These are phyloP conservation scores for Camelina laxa DNA, from an alignment of 345 rosid species.

Conservation along the genomic window DNA sequence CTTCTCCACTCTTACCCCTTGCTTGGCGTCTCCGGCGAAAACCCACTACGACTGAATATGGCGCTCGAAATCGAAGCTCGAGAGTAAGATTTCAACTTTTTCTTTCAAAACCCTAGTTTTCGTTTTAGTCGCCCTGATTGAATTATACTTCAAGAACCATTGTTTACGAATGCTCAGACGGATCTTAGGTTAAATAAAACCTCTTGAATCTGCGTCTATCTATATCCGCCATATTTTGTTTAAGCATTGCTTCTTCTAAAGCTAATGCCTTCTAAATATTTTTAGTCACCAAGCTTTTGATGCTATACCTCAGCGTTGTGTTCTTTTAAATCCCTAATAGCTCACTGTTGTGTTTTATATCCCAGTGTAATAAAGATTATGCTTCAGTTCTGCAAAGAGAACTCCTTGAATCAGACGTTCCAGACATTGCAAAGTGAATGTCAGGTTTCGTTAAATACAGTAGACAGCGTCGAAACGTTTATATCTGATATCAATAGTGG, in stretches of 20 bases:
- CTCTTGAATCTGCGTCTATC: background rate
- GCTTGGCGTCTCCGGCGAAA: constrained; percentile 37
- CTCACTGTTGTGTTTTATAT: background rate
- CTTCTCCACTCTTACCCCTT: background rate
- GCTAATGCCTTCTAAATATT: background rate
- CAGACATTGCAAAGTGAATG: constrained; percentile 94
- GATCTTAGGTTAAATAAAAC: constrained; percentile 33
- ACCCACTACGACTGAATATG: constrained; percentile 49
- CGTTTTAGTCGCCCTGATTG: background rate
- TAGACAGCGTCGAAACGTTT: constrained; percentile 93
- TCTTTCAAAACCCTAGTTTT: background rate
- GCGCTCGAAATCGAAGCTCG: constrained; percentile 95
- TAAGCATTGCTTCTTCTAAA: background rate
- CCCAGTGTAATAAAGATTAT: constrained; percentile 93
- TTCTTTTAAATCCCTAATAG: too few relatives aligned
- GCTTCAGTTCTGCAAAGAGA: constrained; percentile 98
- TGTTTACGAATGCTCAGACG: constrained; percentile 19
- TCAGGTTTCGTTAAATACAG: constrained; percentile 91
- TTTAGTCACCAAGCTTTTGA: background rate
- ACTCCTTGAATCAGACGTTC: constrained; percentile 90
- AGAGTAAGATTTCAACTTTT: constrained; percentile 59
- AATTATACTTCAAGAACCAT: constrained; percentile 14
- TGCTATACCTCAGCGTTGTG: background rate
- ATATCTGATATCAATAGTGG: constrained; percentile 88
- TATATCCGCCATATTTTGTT: background rate